Evolutionary conservation across 768 basidiomycete species (phyloP), one percentile per base, ranked within the genome.

Genomic region (Serendipita vermifera): DNA sequence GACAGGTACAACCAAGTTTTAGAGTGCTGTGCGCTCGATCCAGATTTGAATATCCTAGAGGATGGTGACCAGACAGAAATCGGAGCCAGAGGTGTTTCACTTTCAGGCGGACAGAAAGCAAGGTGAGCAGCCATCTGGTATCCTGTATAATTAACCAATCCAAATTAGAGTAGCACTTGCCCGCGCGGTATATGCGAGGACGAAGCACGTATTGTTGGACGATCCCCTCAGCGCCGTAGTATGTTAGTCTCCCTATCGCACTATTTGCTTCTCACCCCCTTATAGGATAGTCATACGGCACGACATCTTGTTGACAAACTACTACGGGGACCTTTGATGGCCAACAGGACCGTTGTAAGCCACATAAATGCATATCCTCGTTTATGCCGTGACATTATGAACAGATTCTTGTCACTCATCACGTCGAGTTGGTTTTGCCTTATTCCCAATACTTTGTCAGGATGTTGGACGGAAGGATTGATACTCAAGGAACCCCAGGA

Each of bases 21-120:
- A n/a, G 82, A 89, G 54, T 84, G 80, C 13, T 97, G 93, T 64
- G 91, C 90, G 1, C 68, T 98, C 54, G 70, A 66, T 27, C 80
- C 85, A 0, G 94, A 98, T 71, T 68, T 98, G 57, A 78, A 84
- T 3, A 77, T 91, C 9, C 67, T 97, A 1, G 87, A 93, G 57
- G 83, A 92, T 62, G 94, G 94, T 0, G 91, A 89, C 64, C 71
- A 69, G 55, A 91, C 88, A 1, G 85, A 89, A 68, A 87, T 93
- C 60, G 89, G 89, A 13, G 82, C 80, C 69, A 48, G 41, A 3
- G 65, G 65, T 33, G 62, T 66, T 22, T 61, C 62, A 13, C 57
- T 65, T 26, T 62, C 60, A 3, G 65, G 65, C 41, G 67, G 67
- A 20, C 66, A 68, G 56, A 68, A 68, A 57, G 64, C 64, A 9